Conservation (phyloP, 2,329 filamentous ascomycete species). For the Colletotrichum gloeosporioides region DNA sequence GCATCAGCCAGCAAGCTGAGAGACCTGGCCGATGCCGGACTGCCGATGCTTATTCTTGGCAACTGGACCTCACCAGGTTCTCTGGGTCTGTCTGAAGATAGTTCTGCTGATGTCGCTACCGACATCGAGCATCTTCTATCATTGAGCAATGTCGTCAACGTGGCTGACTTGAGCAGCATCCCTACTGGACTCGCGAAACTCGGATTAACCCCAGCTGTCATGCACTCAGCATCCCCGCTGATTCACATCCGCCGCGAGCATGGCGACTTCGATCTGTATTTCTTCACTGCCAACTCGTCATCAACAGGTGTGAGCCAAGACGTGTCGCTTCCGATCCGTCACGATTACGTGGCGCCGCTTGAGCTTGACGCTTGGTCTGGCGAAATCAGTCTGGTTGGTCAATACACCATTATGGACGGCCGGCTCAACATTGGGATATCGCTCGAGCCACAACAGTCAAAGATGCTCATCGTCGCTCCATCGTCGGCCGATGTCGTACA, state of each 20-base stretch:
- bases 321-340: neutral
- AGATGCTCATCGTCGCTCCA: neutral
- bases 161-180: neutral
- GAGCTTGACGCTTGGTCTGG: neutral
- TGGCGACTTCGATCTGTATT: neutral
- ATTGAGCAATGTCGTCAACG: neutral
- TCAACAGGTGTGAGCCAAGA: neutral
- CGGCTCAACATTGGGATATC: neutral
- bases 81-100: accelerated
- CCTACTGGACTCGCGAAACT: neutral
- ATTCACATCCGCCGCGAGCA: neutral
- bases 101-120: accelerated
- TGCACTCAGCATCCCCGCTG: neutral
- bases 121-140: neutral
- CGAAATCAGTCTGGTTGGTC: neutral
- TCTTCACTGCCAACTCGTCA: neutral
- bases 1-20: neutral
- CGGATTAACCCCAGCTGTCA: neutral
- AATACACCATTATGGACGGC: neutral
- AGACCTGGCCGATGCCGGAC: neutral
- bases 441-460: neutral
- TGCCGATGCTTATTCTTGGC: neutral
- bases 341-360: neutral
- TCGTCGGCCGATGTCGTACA: neutral
- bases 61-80: neutral